Base-by-base conservation (phyloP, 768 basidiomycete genomes). In the Calocera cornea region DNA sequence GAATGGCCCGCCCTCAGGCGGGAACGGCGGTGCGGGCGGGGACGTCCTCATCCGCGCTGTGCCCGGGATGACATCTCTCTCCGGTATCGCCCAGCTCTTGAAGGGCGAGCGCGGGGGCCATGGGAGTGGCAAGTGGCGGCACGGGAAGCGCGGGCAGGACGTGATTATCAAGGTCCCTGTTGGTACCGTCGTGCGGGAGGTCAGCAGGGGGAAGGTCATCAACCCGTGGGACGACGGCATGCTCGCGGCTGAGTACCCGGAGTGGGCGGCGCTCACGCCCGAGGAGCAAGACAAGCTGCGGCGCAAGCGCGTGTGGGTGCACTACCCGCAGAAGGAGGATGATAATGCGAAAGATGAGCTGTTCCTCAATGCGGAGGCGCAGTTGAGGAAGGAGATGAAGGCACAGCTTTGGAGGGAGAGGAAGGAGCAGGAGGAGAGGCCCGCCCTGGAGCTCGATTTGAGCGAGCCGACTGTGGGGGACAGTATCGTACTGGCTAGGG, bases 1-100 rank as follows among this genome's bases (percentile, higher is more conserved):
- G 0, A 83, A 85, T 69, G 92, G 92, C 0, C 92, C 94, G 0
- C 93, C 95, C 0, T 95, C 93, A 11, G 95, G 95, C 0, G 95
- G 95, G 0, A 89, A 90, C 68, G 95, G 95, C 17, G 95, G 94
- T 1, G 82, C 83, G 54, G 95, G 95, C 31, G 93, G 91, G 2
- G 86, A 89, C 72, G 86, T 98, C 34, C 92, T 92, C 74, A 82
- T 98, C 71, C 77, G 86, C 36, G 90, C 95, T 0, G 87, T 89
- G 0, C 81, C 88, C 0, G 81, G 85, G 38, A 78, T 97, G 22
- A 90, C 90, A 0, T 89, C 89, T 0, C 86, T 98, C 24, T 82
- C 88, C 2, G 82, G 86, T 0, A 81, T 97, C 0, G 79, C 86
- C 0, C 85, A 84, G 67, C 86, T 87, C 41, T 78, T 91, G 34